Evolutionary conservation across 306 rosid genomes (phyloP).

Genomic region (Prinsepia uniflora): DNA sequence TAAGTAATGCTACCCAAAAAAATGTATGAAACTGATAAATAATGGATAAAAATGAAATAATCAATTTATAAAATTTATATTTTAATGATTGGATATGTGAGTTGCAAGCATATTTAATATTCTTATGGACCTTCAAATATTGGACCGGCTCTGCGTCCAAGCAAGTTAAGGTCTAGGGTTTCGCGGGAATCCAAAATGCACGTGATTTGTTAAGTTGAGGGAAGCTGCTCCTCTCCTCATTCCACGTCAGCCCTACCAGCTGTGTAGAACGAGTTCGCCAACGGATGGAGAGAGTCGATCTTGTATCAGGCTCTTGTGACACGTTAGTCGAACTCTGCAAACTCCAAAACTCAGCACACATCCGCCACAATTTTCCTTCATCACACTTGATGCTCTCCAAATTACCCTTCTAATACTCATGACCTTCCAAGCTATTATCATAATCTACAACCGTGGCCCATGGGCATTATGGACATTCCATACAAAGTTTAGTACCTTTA

Average conservation of each 20-base stretch:
- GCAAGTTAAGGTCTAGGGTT: too few relatives aligned
- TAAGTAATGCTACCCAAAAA: too few relatives aligned
- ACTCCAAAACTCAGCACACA: constrained; percentile 18
- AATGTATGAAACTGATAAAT: too few relatives aligned
- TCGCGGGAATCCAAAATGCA: not conserved
- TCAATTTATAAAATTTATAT: too few relatives aligned
- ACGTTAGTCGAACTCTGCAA: not conserved
- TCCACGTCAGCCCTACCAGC: not conserved
- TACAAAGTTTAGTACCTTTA: not conserved
- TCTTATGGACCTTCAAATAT: too few relatives aligned
- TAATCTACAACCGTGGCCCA: not conserved
- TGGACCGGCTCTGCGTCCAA: too few relatives aligned
- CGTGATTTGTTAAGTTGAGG: not conserved
- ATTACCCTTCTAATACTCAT: not conserved
- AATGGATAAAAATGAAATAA: too few relatives aligned
- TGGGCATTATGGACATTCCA: not conserved
- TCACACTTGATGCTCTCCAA: not conserved
- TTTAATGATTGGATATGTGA: too few relatives aligned
- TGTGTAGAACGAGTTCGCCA: not conserved
- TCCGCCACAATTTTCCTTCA: constrained; percentile 3
- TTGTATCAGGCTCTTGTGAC: too few relatives aligned
- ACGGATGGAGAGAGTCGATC: not conserved
- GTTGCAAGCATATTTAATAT: too few relatives aligned
- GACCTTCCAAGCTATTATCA: not conserved
- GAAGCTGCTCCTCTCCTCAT: not conserved